Evolutionary conservation across 2,329 filamentous ascomycete genomes (phyloP).

Genomic region (Penicillium griseofulvum): DNA sequence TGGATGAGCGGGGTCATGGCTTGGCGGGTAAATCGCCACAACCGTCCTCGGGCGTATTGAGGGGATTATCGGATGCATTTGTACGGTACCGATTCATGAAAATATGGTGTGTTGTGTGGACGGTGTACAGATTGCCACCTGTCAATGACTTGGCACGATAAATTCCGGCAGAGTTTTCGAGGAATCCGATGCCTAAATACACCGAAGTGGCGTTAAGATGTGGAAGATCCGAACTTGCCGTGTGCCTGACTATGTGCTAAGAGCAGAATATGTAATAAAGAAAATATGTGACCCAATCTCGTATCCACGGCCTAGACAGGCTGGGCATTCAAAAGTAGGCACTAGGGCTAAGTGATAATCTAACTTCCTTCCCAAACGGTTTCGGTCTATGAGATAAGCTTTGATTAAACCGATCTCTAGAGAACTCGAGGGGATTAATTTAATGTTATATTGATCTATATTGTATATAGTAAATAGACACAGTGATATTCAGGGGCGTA

Average conservation of each 20-base stretch:
- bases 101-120: not conserved
- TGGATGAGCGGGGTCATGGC: not conserved
- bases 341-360: conserved; percentile 1
- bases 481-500: conserved; percentile 3
- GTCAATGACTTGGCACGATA: not conserved
- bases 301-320: conserved; percentile 1
- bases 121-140: not conserved
- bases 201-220: conserved; percentile 1
- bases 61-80: not conserved
- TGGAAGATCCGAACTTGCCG: not conserved
- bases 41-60: not conserved
- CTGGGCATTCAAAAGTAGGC: not conserved
- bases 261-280: not conserved
- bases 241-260: not conserved
- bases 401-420: not conserved
- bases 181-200: not conserved
- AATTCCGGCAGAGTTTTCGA: conserved; percentile 3
- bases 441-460: not conserved
- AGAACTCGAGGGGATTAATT: not conserved
- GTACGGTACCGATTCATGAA: not conserved
- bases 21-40: conserved; percentile 1
- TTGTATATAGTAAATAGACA: not conserved
- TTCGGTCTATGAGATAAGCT: not conserved
- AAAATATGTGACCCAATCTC: not conserved
- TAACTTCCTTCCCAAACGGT: conserved; percentile 1